A percentile compares a stretch with the other conserved stretches of the same genome.
Conservation (phyloP, 2,329 filamentous ascomycete species). For the Daldinia sp. region DNA sequence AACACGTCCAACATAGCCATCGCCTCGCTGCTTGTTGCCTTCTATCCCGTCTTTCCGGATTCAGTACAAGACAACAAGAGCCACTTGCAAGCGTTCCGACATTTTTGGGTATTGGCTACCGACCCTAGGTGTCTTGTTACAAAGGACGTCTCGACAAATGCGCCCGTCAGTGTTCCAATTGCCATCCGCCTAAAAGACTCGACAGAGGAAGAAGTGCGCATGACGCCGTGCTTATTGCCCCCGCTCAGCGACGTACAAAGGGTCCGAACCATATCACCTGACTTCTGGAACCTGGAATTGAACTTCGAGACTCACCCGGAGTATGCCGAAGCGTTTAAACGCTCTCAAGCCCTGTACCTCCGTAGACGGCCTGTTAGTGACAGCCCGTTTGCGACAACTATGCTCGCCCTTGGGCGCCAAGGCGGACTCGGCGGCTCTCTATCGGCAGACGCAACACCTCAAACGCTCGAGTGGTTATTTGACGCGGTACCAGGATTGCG, state of each 20-base stretch:
- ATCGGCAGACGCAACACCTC: constrained; percentile 50
- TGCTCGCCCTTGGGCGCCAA: constrained; percentile 74
- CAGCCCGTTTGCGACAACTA: constrained; percentile 77
- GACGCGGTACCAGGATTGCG: constrained; percentile 64
- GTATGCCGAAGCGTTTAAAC: constrained; percentile 73
- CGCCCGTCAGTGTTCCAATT: constrained; percentile 80
- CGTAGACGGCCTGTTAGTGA: constrained; percentile 77
- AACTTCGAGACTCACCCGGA: constrained; percentile 75
- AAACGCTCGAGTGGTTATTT: constrained; percentile 81
- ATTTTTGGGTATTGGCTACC: constrained; percentile 95
- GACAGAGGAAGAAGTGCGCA: constrained; percentile 54
- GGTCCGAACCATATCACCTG: constrained; percentile 69
- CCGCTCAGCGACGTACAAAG: constrained; percentile 72
- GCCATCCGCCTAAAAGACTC: constrained; percentile 68
- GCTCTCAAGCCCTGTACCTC: constrained; percentile 80
- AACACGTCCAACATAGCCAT: constrained; percentile 89
- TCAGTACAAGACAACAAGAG: constrained; percentile 93
- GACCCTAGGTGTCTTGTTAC: constrained; percentile 90
- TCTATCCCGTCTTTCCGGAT: constrained; percentile 93
- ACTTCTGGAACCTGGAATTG: constrained; percentile 85
- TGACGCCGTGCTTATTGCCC: constrained; percentile 71
- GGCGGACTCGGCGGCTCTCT: constrained; percentile 29
- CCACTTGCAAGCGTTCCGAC: constrained; percentile 94
- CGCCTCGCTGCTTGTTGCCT: constrained; percentile 86
- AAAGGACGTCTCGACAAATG: constrained; percentile 85